phyloP scores from a whole-genome alignment of 495 filamentous ascomycete genomes.

The Talaromyces liani region DNA sequence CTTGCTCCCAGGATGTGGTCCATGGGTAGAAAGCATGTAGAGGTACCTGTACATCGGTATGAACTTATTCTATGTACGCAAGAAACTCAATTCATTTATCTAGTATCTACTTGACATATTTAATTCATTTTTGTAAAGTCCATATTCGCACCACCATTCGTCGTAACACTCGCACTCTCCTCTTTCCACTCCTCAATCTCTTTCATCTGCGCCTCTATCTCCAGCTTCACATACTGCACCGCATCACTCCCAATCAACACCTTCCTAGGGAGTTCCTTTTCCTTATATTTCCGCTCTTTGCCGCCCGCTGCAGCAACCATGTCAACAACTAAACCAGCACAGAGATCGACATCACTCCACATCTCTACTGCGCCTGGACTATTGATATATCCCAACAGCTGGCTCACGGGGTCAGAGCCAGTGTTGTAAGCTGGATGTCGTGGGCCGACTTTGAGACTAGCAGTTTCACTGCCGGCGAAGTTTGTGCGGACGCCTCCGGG shows the following conservation, averaged over 20 bases:
- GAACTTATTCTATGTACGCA: neutral
- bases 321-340: conserved; percentile 17
- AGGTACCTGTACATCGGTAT: neutral
- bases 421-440: conserved; percentile 19
- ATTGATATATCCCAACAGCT: conserved; percentile 14
- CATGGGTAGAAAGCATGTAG: neutral
- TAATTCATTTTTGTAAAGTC: neutral
- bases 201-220: conserved; percentile 13
- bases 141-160: neutral
- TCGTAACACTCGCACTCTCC: conserved; percentile 8
- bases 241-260: conserved; percentile 19
- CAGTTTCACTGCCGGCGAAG: conserved; percentile 10
- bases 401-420: conserved; percentile 10
- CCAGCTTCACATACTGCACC: conserved; percentile 12
- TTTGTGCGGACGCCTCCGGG: conserved; percentile 21
- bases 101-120: neutral
- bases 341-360: conserved; percentile 19
- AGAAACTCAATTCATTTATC: neutral
- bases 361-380: conserved; percentile 10
- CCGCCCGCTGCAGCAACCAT: conserved; percentile 7
- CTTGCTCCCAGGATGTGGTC: neutral
- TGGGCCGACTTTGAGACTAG: conserved; percentile 8
- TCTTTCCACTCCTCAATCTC: conserved; percentile 18
- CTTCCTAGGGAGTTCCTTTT: conserved; percentile 11
- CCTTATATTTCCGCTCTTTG: neutral